These are phyloP conservation scores for Exophiala viscosa DNA, from an alignment of 2,329 filamentous ascomycete species.

Conservation along the genomic window DNA sequence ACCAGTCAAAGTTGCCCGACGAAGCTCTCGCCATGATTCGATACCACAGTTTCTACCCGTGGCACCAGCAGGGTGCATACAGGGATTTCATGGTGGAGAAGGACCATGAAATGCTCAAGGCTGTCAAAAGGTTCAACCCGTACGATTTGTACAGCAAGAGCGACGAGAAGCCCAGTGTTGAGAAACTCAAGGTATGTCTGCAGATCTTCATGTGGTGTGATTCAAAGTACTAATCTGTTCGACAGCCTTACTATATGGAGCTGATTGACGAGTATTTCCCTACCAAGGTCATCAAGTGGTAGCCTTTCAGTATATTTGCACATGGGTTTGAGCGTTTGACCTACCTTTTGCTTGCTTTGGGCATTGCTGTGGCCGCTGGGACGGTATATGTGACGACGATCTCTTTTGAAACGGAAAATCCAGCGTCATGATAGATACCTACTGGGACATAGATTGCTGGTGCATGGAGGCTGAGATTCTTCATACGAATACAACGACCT, in stretches of 20 bases:
- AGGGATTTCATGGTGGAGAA: slow-evolving; percentile 76
- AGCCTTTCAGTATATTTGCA: slow-evolving; percentile 18
- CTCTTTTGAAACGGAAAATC: too few species aligned
- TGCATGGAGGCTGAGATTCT: too few species aligned
- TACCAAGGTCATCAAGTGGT: slow-evolving; percentile 67
- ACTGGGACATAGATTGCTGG: too few species aligned
- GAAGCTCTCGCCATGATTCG: slow-evolving; percentile 90
- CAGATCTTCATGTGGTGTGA: background rate
- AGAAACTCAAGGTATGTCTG: slow-evolving; percentile 66
- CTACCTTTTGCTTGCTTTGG: background rate
- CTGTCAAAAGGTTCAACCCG: slow-evolving; percentile 82
- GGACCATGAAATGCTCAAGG: slow-evolving; percentile 73
- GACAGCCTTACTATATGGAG: slow-evolving; percentile 64
- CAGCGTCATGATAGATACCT: too few species aligned
- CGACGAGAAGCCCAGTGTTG: slow-evolving; percentile 70
- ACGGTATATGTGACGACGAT: too few species aligned
- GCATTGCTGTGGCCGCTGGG: too few species aligned
- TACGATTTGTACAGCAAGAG: slow-evolving; percentile 93
- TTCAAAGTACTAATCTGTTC: slow-evolving; percentile 18
- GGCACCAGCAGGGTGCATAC: slow-evolving; percentile 81
- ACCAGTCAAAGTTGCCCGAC: slow-evolving; percentile 71
- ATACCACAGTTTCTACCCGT: slow-evolving; percentile 90
- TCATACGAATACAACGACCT: too few species aligned
- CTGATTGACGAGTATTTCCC: slow-evolving; percentile 73
- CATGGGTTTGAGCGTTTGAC: background rate